A percentile compares a stretch with the other conserved stretches of the same genome.
Evolutionary conservation across 306 rosid genomes (phyloP).

Genomic region (Pyrus pyrifolia): DNA sequence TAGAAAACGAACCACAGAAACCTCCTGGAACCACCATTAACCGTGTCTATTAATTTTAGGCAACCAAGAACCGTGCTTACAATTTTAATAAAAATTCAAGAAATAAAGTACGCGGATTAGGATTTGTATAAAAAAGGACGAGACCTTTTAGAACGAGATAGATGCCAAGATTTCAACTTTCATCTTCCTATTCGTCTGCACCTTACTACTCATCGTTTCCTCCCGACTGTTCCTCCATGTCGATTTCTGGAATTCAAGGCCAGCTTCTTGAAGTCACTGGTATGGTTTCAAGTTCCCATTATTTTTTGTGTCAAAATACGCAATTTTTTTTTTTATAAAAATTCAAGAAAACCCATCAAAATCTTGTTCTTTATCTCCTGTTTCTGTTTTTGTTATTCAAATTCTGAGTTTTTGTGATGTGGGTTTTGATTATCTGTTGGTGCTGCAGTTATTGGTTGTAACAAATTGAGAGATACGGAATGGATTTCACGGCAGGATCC

Average conservation of each 20-base stretch:
- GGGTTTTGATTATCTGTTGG: not conserved
- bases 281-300: conserved; percentile 10
- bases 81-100: not conserved
- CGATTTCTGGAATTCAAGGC: conserved; percentile 56
- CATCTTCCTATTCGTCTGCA: not conserved
- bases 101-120: not conserved
- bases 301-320: not conserved
- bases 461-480: conserved; percentile 75
- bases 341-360: not conserved
- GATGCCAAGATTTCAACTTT: not conserved
- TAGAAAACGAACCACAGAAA: not conserved
- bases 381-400: not conserved
- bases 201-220: not conserved
- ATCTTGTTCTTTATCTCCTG: not conserved
- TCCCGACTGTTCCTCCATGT: conserved; percentile 30
- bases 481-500: conserved; percentile 94
- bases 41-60: not conserved
- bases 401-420: not conserved
- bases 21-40: not conserved
- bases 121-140: not conserved
- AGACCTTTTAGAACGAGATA: not conserved
- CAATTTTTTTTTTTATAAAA: too few relatives aligned
- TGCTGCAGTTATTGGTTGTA: conserved; percentile 57
- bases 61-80: not conserved
- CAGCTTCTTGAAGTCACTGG: conserved; percentile 70